Base-by-base conservation (phyloP, 176 grass and related monocot species). In the sorghum (Sorghum bicolor) region DNA sequence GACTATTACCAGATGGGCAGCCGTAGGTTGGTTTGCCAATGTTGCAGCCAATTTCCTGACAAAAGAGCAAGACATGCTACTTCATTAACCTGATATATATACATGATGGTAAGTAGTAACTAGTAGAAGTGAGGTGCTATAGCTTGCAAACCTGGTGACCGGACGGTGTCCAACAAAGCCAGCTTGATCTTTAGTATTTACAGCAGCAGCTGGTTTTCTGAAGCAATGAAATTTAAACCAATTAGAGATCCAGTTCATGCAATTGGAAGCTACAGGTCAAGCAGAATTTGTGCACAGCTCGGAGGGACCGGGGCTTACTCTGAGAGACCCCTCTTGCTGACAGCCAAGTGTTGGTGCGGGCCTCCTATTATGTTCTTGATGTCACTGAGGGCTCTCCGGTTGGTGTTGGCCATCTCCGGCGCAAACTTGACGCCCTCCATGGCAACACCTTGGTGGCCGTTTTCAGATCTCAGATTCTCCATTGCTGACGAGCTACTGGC, bases 361-460 rank as follows among this genome's bases (percentile, higher is more conserved):
- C 64, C 86, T n/a, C 83, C 72, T 1, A 96, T 74, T 2, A 91
- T 83, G 65, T 93, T 96, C 22, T 91, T 86, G 39, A 96, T 96
- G 70, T 87, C 89, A 34, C 77, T 55, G 5, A 96, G 83, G 29
- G 84, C 91, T 44, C 86, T 85, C 32, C 94, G 20, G 76, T 87
- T 93, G 1, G 76, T 82, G 64, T 87, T 91, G 3, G 67, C 66
- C 41, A 53, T 74, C 20, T 81, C 88, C 2, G 67, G 33, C 2
- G 52, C 78, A 13, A 69, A 71, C 81, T 91, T 96, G 31, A 93
- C 91, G 38, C 88, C 94, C 72, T 86, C 94, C 88, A 90, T 95
- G 67, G 89, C 80, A 58, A 40, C 78, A 63, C 85, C 83, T 17
- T 64, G 63, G 76, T 38, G 70, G 65, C 37, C 25, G 52, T 66